phyloP scores from a whole-genome alignment of 2,329 filamentous ascomycete species.

The Paecilomyces niveus region DNA sequence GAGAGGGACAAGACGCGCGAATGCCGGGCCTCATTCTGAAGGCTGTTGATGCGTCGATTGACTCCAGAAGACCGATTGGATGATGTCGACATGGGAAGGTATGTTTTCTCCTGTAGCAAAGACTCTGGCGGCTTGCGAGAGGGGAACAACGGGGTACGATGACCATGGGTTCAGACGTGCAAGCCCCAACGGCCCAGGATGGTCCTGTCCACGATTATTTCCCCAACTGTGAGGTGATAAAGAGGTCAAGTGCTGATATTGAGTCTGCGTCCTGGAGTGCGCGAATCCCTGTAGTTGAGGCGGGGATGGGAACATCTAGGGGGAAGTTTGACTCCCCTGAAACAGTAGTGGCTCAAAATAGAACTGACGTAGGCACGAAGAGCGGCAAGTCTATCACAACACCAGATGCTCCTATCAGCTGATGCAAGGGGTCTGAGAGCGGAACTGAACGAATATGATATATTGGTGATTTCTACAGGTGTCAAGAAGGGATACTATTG shows the following conservation, averaged over 20 bases:
- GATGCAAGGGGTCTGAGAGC: not conserved
- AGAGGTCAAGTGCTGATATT: not conserved
- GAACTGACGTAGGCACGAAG: constrained; percentile 16
- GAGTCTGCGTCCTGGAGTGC: not conserved
- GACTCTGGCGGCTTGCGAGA: constrained; percentile 14
- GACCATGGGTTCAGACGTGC: constrained; percentile 23
- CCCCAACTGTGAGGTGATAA: not conserved
- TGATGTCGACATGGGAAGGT: constrained; percentile 39
- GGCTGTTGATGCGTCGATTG: constrained; percentile 40
- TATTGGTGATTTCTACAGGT: not conserved
- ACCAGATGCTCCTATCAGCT: not conserved
- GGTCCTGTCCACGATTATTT: not conserved
- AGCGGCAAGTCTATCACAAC: not conserved
- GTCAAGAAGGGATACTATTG: not conserved
- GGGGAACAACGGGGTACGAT: constrained; percentile 20
- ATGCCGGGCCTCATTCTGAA: constrained; percentile 36
- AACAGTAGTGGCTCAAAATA: constrained; percentile 11
- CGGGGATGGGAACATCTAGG: constrained; percentile 5
- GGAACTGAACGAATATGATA: not conserved
- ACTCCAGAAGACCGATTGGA: constrained; percentile 39
- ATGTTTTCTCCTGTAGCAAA: constrained; percentile 14
- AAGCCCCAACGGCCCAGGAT: not conserved
- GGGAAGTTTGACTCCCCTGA: constrained; percentile 14
- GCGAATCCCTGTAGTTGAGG: not conserved
- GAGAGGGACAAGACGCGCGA: constrained; percentile 37